phyloP scores from a whole-genome alignment of 371 early-diverging fungal species.

The Mucor plumbeus region DNA sequence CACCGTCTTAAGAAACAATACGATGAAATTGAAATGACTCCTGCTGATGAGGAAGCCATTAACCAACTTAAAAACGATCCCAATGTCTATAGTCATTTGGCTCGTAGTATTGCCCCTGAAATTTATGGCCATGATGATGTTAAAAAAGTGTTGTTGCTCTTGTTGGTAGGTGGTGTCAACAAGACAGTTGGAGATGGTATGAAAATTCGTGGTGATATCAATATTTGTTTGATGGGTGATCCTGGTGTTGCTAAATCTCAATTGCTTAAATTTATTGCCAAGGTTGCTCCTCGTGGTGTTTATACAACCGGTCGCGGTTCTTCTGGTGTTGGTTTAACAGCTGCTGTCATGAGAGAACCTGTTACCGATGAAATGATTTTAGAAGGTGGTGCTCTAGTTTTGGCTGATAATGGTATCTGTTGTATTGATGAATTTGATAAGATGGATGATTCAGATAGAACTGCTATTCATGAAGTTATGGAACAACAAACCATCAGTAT shows the following conservation, averaged over 20 bases:
- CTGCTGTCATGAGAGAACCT: slow-evolving; percentile 86
- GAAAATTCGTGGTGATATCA: slow-evolving; percentile 95
- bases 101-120: slow-evolving; percentile 95
- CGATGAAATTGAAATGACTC: slow-evolving; percentile 75
- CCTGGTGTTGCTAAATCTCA: slow-evolving; percentile 98
- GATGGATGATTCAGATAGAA: slow-evolving; percentile 73
- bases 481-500: slow-evolving; percentile 96
- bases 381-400: slow-evolving; percentile 92
- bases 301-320: slow-evolving; percentile 93
- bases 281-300: slow-evolving; percentile 89
- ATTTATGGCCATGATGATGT: slow-evolving; percentile 98
- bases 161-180: slow-evolving; percentile 90
- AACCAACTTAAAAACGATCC: slow-evolving; percentile 69
- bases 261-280: slow-evolving; percentile 85
- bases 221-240: slow-evolving; percentile 98
- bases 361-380: slow-evolving; percentile 89
- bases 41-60: slow-evolving; percentile 65
- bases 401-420: slow-evolving; percentile 92
- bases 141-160: slow-evolving; percentile 90
- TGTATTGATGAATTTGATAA: slow-evolving; percentile 79
- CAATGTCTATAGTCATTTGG: slow-evolving; percentile 84
- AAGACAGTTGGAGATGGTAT: slow-evolving; percentile 90
- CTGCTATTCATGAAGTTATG: slow-evolving; percentile 96
- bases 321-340: slow-evolving; percentile 96
- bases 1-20: slow-evolving; percentile 89